Evolutionary conservation across 768 basidiomycete genomes (phyloP).

Genomic region (Russula sp.): DNA sequence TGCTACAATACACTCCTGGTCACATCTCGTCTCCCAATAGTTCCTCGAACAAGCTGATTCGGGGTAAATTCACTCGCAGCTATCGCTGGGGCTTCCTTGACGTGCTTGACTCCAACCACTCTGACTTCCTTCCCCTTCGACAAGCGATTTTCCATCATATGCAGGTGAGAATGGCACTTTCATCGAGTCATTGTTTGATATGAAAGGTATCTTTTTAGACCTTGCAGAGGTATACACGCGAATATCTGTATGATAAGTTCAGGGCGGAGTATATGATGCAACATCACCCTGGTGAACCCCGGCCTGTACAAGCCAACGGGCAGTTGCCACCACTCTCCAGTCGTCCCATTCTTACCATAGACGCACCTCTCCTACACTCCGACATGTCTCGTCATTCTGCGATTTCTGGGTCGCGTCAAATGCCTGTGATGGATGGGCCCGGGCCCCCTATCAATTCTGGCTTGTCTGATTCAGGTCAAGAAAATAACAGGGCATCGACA

Average conservation of each 20-base stretch:
- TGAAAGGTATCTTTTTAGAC: slow-evolving; percentile 42
- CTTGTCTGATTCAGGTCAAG: slow-evolving; percentile 24
- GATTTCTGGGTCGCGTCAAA: slow-evolving; percentile 37
- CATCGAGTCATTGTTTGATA: not conserved
- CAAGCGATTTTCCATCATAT: slow-evolving; percentile 82
- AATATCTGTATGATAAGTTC: slow-evolving; percentile 79
- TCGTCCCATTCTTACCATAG: slow-evolving; percentile 23
- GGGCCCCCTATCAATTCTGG: slow-evolving; percentile 16
- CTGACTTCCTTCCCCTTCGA: slow-evolving; percentile 74
- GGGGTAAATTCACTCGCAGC: slow-evolving; percentile 63
- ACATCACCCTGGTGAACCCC: slow-evolving; percentile 27
- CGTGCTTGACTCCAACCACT: slow-evolving; percentile 70
- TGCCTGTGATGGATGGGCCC: slow-evolving; percentile 31
- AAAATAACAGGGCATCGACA: slow-evolving; percentile 32
- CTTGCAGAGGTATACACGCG: slow-evolving; percentile 77
- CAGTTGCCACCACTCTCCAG: slow-evolving; percentile 33
- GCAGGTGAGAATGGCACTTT: slow-evolving; percentile 51
- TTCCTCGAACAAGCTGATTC: slow-evolving; percentile 52
- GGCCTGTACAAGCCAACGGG: slow-evolving; percentile 20
- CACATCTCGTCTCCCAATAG: slow-evolving; percentile 32
- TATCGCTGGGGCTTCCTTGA: slow-evolving; percentile 86
- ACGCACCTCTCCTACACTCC: slow-evolving; percentile 17
- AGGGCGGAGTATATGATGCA: slow-evolving; percentile 51
- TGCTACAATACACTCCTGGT: slow-evolving; percentile 63
- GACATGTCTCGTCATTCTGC: slow-evolving; percentile 23